phyloP scores from a whole-genome alignment of 139 green algal species.

The Deuterostichococcus epilithicus region DNA sequence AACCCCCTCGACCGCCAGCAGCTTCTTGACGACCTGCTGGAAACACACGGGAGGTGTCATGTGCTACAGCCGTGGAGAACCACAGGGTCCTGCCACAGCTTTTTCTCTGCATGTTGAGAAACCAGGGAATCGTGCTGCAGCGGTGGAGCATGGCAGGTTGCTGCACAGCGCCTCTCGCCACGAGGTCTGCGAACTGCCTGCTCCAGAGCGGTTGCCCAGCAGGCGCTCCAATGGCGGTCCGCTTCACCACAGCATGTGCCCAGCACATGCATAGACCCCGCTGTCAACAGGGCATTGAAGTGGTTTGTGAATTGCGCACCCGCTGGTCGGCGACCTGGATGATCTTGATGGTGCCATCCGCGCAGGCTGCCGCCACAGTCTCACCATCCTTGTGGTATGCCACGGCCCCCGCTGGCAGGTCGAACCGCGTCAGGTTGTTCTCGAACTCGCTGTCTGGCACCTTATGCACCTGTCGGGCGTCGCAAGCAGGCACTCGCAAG shows the following conservation, averaged over 20 bases:
- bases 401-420: constrained; percentile 57
- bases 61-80: too few species aligned
- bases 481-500: neutral
- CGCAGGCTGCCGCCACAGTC: constrained; percentile 66
- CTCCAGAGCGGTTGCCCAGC: neutral
- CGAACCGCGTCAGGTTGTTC: constrained; percentile 65
- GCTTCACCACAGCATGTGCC: neutral
- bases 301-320: constrained; percentile 15
- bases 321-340: constrained; percentile 50
- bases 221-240: neutral
- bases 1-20: too few species aligned
- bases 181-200: too few species aligned
- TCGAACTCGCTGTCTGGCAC: constrained; percentile 39
- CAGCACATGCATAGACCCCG: neutral
- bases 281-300: neutral
- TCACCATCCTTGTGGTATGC: constrained; percentile 58
- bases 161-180: too few species aligned
- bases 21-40: too few species aligned
- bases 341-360: constrained; percentile 77
- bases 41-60: too few species aligned
- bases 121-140: too few species aligned
- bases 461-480: constrained; percentile 44
- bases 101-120: too few species aligned
- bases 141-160: too few species aligned
- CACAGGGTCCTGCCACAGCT: too few species aligned